Percentiles rank a stretch among this genome's conserved stretches.
Evolutionary conservation across 805 yeast genomes (phyloP).

Genomic region (Tetrapisispora iriomotensis): DNA sequence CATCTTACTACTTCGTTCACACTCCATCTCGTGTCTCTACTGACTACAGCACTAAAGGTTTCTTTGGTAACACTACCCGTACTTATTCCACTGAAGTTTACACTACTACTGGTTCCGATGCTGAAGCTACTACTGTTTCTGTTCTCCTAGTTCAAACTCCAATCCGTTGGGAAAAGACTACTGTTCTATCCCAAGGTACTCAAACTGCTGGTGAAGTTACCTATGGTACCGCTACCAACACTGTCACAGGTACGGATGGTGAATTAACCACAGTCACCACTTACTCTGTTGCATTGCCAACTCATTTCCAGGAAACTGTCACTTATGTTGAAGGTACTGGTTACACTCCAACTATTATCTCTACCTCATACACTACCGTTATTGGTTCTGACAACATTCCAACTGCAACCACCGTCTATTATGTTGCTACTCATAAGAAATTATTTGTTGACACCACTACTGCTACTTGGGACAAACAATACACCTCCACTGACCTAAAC

Average conservation of each 20-base stretch:
- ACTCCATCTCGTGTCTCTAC: slow-evolving; percentile 4
- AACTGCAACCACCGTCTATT: slow-evolving; percentile 1
- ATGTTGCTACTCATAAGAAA: slow-evolving; percentile 1
- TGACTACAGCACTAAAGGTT: background rate
- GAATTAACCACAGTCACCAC: background rate
- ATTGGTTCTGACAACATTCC: background rate
- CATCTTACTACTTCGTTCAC: slow-evolving; percentile 1
- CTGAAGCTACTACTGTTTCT: slow-evolving; percentile 2
- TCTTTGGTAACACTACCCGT: background rate
- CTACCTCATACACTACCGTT: background rate
- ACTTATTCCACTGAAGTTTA: slow-evolving; percentile 6
- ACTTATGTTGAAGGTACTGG: background rate
- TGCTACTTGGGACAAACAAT: slow-evolving; percentile 1
- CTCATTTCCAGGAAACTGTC: background rate
- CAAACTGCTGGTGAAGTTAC: slow-evolving; percentile 2
- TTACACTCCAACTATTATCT: background rate
- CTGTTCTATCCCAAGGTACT: slow-evolving; percentile 3
- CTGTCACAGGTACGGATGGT: slow-evolving; percentile 3
- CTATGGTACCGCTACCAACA: background rate
- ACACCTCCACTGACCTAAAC: background rate
- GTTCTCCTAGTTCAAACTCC: slow-evolving; percentile 1
- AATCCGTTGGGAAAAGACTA: background rate
- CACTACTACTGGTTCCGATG: slow-evolving; percentile 1
- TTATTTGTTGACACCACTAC: slow-evolving; percentile 1
- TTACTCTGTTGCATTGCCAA: slow-evolving; percentile 2